Base-by-base conservation (phyloP, 257 asterid genomes). In the Ajuga chamaepitys region DNA sequence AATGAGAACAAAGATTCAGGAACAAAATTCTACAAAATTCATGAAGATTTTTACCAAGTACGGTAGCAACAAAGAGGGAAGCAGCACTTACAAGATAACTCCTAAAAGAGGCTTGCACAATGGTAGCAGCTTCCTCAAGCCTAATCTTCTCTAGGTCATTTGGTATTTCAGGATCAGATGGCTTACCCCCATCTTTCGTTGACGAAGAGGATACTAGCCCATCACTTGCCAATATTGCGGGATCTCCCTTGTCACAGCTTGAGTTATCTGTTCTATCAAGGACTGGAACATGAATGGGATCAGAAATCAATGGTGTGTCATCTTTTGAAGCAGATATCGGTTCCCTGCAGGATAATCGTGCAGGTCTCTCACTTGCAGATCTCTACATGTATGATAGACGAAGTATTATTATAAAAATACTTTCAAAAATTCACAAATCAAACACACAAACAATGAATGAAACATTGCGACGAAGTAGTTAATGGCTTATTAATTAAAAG, bases 61-160 rank as follows among this genome's bases (percentile, higher is more conserved):
- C 26, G 12, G 5, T 1, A 34, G 20, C 7, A 26, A 17, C 7
- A 28, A 9, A 64, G 16, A 67, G 18, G 62, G 47, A 9, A 58
- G 48, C 9, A 70, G 26, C 40, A 62, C 22, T 44, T 82, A 82
- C 93, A 84, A 73, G 70, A 67, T 71, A 66, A 70, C 89, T 78
- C 67, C 87, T 75, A 53, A 81, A 66, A 58, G 73, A 77, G 54
- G 89, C 81, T 73, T 83, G 89, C 13, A 68, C 73, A 51, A 76
- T 75, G 17, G 57, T 68, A 66, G 88, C 88, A 73, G 93, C 93
- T 82, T 67, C 73, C 38, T 79, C 85, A 61, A 70, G 86, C 74
- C 30, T 66, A 48, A 54, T 48, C 47, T 40, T 70, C 67, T 76
- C 79, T 35, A 78, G 34, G 34, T 64, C 79, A 67, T 69, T 70